Percentiles rank a stretch among this genome's conserved stretches.
Evolutionary conservation across 2,329 filamentous ascomycete genomes (phyloP).

Genomic region (Fusarium sp.): DNA sequence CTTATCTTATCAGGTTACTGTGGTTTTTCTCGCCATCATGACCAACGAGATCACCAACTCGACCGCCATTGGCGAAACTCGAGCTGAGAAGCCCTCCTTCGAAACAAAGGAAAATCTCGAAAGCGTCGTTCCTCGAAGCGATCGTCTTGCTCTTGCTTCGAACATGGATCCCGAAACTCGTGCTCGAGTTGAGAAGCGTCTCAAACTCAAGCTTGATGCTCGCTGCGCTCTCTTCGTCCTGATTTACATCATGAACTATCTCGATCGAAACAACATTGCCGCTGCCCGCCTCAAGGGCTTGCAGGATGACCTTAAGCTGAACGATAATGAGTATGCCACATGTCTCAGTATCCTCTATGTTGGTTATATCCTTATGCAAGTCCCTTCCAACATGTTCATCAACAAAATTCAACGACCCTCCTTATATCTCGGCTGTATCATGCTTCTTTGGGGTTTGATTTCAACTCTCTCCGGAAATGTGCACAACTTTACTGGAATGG

Average conservation of each 20-base stretch:
- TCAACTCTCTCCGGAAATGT: constrained; percentile 67
- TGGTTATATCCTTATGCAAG: constrained; percentile 73
- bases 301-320: constrained; percentile 67
- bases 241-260: constrained; percentile 81
- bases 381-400: constrained; percentile 68
- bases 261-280: constrained; percentile 76
- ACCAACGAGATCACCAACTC: constrained; percentile 12
- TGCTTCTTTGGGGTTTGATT: constrained; percentile 71
- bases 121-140: not conserved
- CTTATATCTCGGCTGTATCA: constrained; percentile 62
- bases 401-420: constrained; percentile 64
- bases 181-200: constrained; percentile 66
- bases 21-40: not conserved
- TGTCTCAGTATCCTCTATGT: constrained; percentile 74
- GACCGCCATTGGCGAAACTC: not conserved
- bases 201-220: constrained; percentile 78
- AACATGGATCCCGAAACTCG: constrained; percentile 8
- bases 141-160: not conserved
- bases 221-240: constrained; percentile 76
- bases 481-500: constrained; percentile 64
- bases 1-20: not conserved
- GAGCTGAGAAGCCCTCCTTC: constrained; percentile 1
- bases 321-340: constrained; percentile 70
- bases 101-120: constrained; percentile 4
- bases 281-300: constrained; percentile 73